These are phyloP conservation scores for Monosporozyma unispora DNA, from an alignment of 805 yeast species.

Conservation along the genomic window DNA sequence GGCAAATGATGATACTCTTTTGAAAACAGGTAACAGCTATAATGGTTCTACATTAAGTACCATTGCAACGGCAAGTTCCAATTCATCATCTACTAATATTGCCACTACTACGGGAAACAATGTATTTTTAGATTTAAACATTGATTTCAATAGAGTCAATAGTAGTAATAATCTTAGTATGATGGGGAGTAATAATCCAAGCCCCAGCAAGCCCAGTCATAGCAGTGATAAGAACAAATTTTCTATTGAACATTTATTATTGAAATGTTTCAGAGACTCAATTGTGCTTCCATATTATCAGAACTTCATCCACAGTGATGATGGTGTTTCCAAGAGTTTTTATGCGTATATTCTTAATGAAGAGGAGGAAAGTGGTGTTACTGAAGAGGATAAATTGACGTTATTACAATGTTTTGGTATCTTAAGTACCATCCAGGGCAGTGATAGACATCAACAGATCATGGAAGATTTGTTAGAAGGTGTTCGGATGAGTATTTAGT, in stretches of 20 bases:
- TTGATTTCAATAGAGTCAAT: background rate
- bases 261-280: constrained; percentile 43
- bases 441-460: constrained; percentile 47
- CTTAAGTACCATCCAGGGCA: constrained; percentile 43
- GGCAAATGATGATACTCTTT: background rate
- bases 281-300: constrained; percentile 47
- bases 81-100: background rate
- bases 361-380: constrained; percentile 34
- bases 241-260: constrained; percentile 34
- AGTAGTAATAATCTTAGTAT: background rate
- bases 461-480: constrained; percentile 43
- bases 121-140: background rate
- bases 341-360: constrained; percentile 28
- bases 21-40: background rate
- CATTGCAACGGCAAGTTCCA: background rate
- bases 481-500: constrained; percentile 29
- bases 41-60: background rate
- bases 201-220: background rate
- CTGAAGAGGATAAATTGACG: constrained; percentile 34
- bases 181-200: background rate
- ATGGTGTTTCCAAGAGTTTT: constrained; percentile 28
- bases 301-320: constrained; percentile 28
- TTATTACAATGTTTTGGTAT: constrained; percentile 57
- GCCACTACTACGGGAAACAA: background rate
- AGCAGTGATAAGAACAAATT: constrained; percentile 5